Evolutionary conservation across 106 monocot species (phyloP), one percentile per base, ranked within the genome.

Genomic region (Dendrobium nobile): DNA sequence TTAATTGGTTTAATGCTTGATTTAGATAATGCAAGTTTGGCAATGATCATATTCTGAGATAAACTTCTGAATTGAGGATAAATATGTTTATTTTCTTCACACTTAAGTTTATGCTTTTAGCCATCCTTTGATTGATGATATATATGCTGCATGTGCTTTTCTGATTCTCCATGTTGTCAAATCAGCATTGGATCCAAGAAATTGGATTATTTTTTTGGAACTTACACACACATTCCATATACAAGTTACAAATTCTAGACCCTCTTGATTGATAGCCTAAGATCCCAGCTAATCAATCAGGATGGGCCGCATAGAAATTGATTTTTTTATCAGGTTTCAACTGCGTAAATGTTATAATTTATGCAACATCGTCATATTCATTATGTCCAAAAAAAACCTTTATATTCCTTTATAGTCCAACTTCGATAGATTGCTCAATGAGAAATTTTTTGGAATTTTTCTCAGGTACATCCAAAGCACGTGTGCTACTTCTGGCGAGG

Each of bases 401-500:
- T n/a, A 7, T 19, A 7, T 61, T 22, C 61, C 5, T 61, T n/a
- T 61, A 9, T 2, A 61, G 22, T 24, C 20, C 1, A 22, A 61
- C 61, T 22, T 61, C 5, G n/a, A 61, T 61, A n/a, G 4, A 5
- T 61, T 61, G 22, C 1, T 22, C 1, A 7, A 61, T 61, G 61
- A 7, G 61, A 61, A 61, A 61, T 7, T 22, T 0, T 61, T 33
- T 70, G 28, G 33, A 8, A 37, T 13, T 37, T 70, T 48, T 47
- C 13, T 77, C 77, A 77, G 77, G 77, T 77, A 77, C 77, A 77
- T 77, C 51, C 77, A 77, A 33, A 77, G 77, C 16, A 77, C 77
- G 26, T 77, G 77, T 77, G 77, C 77, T 28, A 77, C 77, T 51
- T 77, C 77, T 13, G 77, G 77, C 4, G 77, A 77, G 18, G 77